A percentile compares a stretch with the other conserved stretches of the same genome.
Evolutionary conservation across 352 stramenopile genomes (phyloP).

Genomic region (Pythium rhizo-oryzae): DNA sequence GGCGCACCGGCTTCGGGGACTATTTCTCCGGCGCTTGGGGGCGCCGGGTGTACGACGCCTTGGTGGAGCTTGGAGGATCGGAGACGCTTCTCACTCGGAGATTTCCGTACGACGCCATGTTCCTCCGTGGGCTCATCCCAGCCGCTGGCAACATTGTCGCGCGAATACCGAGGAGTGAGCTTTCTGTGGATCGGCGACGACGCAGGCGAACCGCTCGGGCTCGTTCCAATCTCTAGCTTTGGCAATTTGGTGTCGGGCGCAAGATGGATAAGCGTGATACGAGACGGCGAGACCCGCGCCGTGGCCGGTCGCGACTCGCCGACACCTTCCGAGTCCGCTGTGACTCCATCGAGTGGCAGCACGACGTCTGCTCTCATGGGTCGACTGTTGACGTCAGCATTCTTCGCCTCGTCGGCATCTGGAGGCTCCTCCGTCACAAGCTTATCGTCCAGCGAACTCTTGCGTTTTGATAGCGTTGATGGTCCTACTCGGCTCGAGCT

Average conservation of each 20-base stretch:
- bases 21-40: neutral
- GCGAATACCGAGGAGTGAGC: conserved; percentile 14
- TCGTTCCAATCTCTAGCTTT: conserved; percentile 7
- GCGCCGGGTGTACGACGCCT: conserved; percentile 11
- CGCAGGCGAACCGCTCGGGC: conserved; percentile 1
- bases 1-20: no score
- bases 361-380: no score
- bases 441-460: neutral
- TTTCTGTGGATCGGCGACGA: neutral
- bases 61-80: conserved; percentile 5
- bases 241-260: conserved; percentile 4
- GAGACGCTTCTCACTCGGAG: conserved; percentile 11
- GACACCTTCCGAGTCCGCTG: neutral
- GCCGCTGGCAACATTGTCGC: neutral
- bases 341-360: neutral
- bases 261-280: neutral
- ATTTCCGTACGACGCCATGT: neutral
- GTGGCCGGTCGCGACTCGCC: neutral
- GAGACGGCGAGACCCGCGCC: neutral
- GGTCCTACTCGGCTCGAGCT: neutral
- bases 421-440: neutral
- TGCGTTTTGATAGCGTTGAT: neutral
- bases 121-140: neutral
- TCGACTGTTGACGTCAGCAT: neutral
- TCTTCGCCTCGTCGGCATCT: neutral